A percentile compares a stretch with the other conserved stretches of the same genome.
Evolutionary conservation across 371 early-diverging fungal species (phyloP).

Genomic region (Rhizopus microsporus): DNA sequence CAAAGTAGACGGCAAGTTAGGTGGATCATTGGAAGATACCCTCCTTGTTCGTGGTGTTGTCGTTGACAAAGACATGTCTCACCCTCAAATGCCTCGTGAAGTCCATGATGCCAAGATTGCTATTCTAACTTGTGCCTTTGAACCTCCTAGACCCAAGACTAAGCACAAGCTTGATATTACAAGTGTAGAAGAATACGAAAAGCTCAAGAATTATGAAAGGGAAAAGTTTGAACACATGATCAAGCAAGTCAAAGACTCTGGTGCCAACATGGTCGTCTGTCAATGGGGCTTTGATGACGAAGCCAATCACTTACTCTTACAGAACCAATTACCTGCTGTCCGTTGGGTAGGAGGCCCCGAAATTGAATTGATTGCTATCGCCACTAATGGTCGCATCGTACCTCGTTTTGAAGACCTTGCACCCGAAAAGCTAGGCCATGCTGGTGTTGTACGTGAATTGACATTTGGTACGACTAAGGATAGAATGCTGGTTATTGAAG

Average conservation of each 20-base stretch:
- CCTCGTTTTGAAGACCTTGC: slow-evolving; percentile 98
- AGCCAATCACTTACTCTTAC: slow-evolving; percentile 98
- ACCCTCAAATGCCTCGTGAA: slow-evolving; percentile 99
- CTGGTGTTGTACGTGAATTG: slow-evolving; percentile 94
- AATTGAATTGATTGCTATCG: slow-evolving; percentile 98
- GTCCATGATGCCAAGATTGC: slow-evolving; percentile 97
- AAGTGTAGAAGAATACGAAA: slow-evolving; percentile 97
- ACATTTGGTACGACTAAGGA: slow-evolving; percentile 99
- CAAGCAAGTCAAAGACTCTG: slow-evolving; percentile 92
- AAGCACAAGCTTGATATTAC: slow-evolving; percentile 99
- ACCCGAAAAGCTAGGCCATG: slow-evolving; percentile 90
- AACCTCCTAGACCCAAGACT: slow-evolving; percentile 99
- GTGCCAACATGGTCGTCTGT: slow-evolving; percentile 98
- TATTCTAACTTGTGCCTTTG: slow-evolving; percentile 99
- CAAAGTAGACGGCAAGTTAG: slow-evolving; percentile 98
- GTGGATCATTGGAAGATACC: slow-evolving; percentile 94
- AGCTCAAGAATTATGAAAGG: slow-evolving; percentile 94
- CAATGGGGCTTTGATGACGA: slow-evolving; percentile 99
- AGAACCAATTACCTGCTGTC: slow-evolving; percentile 98
- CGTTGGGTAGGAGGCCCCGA: slow-evolving; percentile 99
- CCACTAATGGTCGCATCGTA: slow-evolving; percentile 98
- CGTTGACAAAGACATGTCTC: slow-evolving; percentile 99
- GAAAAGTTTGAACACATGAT: slow-evolving; percentile 98
- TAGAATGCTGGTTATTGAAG: slow-evolving; percentile 98
- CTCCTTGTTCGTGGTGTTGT: slow-evolving; percentile 97